Evolutionary conservation across 129 eudicot species (phyloP), one percentile per base, ranked within the genome.

Genomic region (Flaveria robusta): DNA sequence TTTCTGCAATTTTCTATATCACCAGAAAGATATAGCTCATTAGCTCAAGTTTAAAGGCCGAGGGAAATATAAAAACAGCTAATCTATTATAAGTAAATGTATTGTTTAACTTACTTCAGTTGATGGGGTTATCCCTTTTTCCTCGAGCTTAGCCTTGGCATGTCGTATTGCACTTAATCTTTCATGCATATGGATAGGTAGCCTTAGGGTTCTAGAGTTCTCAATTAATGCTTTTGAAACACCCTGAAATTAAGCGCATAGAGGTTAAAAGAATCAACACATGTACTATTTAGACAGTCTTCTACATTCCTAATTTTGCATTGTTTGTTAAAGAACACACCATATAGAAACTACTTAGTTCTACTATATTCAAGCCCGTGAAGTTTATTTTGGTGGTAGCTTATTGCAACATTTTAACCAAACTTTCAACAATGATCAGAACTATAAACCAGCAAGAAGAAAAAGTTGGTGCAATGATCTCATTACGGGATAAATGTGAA

Each of bases 141-240:
- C 87, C 85, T 89, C 85, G 63, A 95, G 91, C 69, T 83, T 91
- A 66, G 75, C 80, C 84, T 95, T 95, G 51, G 97, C 97, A 85
- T 81, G 81, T 58, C 91, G 83, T 68, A 95, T 91, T 76, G 88
- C 77, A 79, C 86, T 66, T 9, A 89, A 86, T 82, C 99, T 87
- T 88, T 95, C 99, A 31, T 91, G 97, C 77, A 95, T 75, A 83
- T 95, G 87, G 49, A 85, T 85, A 0, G 99, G 97, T 84, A 95
- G 77, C 76, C 96, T 87, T 75, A 91, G 77, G 76, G 96, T 89
- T 81, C 97, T 85, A 72, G 99, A 89, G 66, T 83, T 89, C 50
- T 87, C 96, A 71, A 86, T 88, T 37, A 89, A 70, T 46, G 97
- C 89, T 80, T 89, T 91, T 31, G 96, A 91, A 79, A 95, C 97